Conservation (phyloP, 306 rosid genomes). For the Canavalia ensiformis region DNA sequence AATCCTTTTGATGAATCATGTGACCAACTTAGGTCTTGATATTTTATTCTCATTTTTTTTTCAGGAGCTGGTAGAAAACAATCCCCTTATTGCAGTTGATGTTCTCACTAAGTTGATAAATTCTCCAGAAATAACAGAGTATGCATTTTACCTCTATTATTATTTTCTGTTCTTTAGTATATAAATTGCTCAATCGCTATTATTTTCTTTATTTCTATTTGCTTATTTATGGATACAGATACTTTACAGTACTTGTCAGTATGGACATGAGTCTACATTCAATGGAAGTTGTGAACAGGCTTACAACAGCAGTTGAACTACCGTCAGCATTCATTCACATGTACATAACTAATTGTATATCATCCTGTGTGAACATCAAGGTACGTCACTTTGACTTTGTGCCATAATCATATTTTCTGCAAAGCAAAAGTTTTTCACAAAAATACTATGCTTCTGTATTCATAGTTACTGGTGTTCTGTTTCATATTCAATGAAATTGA, state of each 20-base stretch:
- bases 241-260: slow-evolving; percentile 95
- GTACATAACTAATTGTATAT: slow-evolving; percentile 97
- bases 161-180: slow-evolving; percentile 34
- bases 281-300: slow-evolving; percentile 99
- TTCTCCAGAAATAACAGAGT: slow-evolving; percentile 91
- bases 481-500: neutral
- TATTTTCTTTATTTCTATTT: slow-evolving; percentile 53
- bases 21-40: slow-evolving; percentile 25
- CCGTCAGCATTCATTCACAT: slow-evolving; percentile 94
- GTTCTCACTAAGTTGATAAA: slow-evolving; percentile 92
- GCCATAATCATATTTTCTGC: slow-evolving; percentile 41
- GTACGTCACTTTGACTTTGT: slow-evolving; percentile 53
- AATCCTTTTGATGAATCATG: slow-evolving; percentile 35
- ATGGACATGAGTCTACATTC: slow-evolving; percentile 99
- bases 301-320: slow-evolving; percentile 95
- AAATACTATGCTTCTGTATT: slow-evolving; percentile 20
- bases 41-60: slow-evolving; percentile 40
- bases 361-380: slow-evolving; percentile 97
- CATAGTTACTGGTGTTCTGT: slow-evolving; percentile 1
- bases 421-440: slow-evolving; percentile 17
- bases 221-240: slow-evolving; percentile 70
- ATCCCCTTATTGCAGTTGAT: slow-evolving; percentile 95
- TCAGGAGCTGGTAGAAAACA: slow-evolving; percentile 97
- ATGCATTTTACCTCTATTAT: slow-evolving; percentile 52
- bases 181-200: slow-evolving; percentile 38